These are phyloP conservation scores for Peribolospora kevripleyi DNA, from an alignment of 768 basidiomycete genomes.

Conservation along the genomic window DNA sequence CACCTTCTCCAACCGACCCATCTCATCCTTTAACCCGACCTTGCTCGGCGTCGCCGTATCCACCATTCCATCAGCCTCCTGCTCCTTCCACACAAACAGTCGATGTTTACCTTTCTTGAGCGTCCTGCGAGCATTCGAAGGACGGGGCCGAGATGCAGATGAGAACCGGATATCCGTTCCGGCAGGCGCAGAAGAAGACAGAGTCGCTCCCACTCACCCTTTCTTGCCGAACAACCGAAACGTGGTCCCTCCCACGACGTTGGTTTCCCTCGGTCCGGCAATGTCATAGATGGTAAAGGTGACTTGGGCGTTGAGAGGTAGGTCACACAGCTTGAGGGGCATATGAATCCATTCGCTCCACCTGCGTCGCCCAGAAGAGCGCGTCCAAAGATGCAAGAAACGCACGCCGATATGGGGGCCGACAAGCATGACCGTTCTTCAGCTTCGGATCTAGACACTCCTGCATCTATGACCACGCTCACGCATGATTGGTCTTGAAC, in stretches of 20 bases:
- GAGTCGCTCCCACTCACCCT: slow-evolving; percentile 29
- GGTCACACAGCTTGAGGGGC: slow-evolving; percentile 76
- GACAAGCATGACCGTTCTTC: background rate
- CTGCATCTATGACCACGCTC: slow-evolving; percentile 12
- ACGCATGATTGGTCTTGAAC: slow-evolving; percentile 64
- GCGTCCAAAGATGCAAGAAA: background rate
- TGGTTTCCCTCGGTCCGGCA: slow-evolving; percentile 26
- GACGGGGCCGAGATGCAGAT: background rate
- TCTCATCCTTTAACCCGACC: slow-evolving; percentile 54
- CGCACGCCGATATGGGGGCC: background rate
- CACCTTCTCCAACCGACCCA: slow-evolving; percentile 84
- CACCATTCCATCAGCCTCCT: slow-evolving; percentile 61
- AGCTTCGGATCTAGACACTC: background rate
- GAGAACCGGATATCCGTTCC: background rate
- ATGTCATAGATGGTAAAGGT: slow-evolving; percentile 94
- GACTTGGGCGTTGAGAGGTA: slow-evolving; percentile 69
- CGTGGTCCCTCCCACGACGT: slow-evolving; percentile 58
- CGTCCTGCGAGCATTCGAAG: slow-evolving; percentile 30
- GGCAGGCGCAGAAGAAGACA: background rate
- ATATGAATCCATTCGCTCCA: slow-evolving; percentile 94
- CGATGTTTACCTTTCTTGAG: slow-evolving; percentile 77
- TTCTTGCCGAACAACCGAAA: slow-evolving; percentile 82
- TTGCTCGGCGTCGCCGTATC: slow-evolving; percentile 77
- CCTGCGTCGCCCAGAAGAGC: slow-evolving; percentile 20
- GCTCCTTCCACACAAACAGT: slow-evolving; percentile 52